Evolutionary conservation across 1,139 yeast species (phyloP).

Genomic region (Pichia sp.): DNA sequence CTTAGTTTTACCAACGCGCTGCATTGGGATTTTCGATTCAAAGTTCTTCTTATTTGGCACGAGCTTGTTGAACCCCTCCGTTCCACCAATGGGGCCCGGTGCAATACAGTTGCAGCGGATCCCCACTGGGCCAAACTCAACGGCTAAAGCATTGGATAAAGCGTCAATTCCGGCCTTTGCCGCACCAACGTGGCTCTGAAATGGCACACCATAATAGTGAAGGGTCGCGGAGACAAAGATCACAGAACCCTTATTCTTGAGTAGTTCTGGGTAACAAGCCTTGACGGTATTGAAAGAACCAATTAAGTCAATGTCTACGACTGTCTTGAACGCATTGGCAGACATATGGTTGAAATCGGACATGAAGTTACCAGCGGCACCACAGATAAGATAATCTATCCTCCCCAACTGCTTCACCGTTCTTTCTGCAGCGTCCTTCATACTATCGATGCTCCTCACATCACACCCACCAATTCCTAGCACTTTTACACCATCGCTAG

Average conservation of each 20-base stretch:
- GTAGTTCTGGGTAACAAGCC: conserved; percentile 63
- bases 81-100: conserved; percentile 77
- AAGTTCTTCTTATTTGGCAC: conserved; percentile 38
- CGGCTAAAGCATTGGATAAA: conserved; percentile 70
- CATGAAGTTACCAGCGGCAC: conserved; percentile 92
- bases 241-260: conserved; percentile 58
- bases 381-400: conserved; percentile 82
- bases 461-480: conserved; percentile 65
- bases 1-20: conserved; percentile 61
- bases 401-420: conserved; percentile 63
- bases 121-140: conserved; percentile 85
- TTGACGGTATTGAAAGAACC: conserved; percentile 87
- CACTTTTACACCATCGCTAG: conserved; percentile 54
- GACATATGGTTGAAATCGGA: conserved; percentile 73
- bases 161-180: conserved; percentile 96
- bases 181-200: conserved; percentile 83
- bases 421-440: conserved; percentile 53
- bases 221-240: conserved; percentile 80
- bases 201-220: conserved; percentile 81
- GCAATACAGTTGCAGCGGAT: conserved; percentile 76
- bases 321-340: conserved; percentile 80
- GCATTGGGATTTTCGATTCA: conserved; percentile 56
- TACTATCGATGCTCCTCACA: conserved; percentile 58
- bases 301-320: conserved; percentile 71
- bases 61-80: conserved; percentile 71